Base-by-base conservation (phyloP, 73 alveolate genomes). In the Stentor coeruleus region DNA sequence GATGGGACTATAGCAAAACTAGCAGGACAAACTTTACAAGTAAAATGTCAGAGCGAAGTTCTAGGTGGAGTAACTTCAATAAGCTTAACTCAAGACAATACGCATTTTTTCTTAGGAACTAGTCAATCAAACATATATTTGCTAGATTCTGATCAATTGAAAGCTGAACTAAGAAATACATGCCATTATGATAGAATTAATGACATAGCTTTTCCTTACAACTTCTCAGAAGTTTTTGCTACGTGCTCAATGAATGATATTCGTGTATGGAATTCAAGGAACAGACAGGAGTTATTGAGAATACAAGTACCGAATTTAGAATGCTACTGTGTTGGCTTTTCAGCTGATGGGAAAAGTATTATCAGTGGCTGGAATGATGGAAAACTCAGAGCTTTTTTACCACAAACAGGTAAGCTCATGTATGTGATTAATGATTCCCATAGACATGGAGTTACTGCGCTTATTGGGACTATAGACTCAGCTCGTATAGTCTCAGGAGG, bases 301-400 rank as follows among this genome's bases (percentile, higher is more conserved):
- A 96, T 96, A 81, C 94, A 94, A 75, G 99, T 96, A 39, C 99
- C 99, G 49, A 96, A 96, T 85, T 91, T 96, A 73, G 99, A 96
- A 82, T 93, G 98, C 58, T 89, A 83, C 88, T 82, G 92, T 59
- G 84, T 94, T 59, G 84, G 83, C 42, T 94, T 94, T 86, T 86
- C 88, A 92, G 86, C 82, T 74, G 98, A 96, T 76, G 99, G 99
- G 15, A 96, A 96, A 86, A 79, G 95, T 85, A 93, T 96, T 76
- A 90, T 94, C 66, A 81, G 94, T 38, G 99, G 99, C 33, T 96
- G 99, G 98, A 87, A 90, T 73, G 99, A 97, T 86, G 99, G 99
- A 36, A 97, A 97, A 90, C 91, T 97, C 36, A 86, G 99, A 30
- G 95, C 98, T 83, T 97, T 97, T 92, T 89, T 95, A 35, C 99